Conservation (phyloP, 768 basidiomycete species). For the Phylloporus scabripes region DNA sequence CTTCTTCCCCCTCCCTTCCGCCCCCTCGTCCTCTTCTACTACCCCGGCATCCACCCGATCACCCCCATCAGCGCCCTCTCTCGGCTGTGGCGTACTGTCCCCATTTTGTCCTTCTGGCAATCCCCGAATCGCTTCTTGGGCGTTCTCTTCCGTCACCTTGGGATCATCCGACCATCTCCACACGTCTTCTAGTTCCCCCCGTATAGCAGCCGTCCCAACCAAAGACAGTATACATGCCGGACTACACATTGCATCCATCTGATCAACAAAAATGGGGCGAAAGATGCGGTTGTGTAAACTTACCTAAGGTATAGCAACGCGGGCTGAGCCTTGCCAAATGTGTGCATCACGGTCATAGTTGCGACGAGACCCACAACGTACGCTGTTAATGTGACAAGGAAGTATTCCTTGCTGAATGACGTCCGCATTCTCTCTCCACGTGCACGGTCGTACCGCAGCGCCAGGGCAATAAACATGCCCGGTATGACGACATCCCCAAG, state of each 20-base stretch:
- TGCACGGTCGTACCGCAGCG: constrained; percentile 77
- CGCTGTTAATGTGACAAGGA: constrained; percentile 57
- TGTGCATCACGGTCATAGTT: constrained; percentile 86
- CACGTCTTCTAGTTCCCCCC: constrained; percentile 65
- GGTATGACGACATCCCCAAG: constrained; percentile 80
- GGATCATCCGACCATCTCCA: constrained; percentile 70
- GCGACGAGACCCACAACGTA: constrained; percentile 68
- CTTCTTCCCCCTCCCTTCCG: constrained; percentile 12
- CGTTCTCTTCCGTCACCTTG: constrained; percentile 19
- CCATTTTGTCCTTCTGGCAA: constrained; percentile 17
- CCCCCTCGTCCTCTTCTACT: constrained; percentile 13
- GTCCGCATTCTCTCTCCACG: constrained; percentile 33
- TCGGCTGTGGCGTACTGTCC: constrained; percentile 12
- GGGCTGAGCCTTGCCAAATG: constrained; percentile 73
- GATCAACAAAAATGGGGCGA: not conserved
- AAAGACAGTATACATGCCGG: constrained; percentile 77
- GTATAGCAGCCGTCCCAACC: constrained; percentile 46
- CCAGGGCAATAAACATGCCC: constrained; percentile 72
- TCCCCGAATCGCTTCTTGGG: constrained; percentile 7
- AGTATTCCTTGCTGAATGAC: constrained; percentile 67
- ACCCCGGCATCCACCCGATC: constrained; percentile 2
- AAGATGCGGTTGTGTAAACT: constrained; percentile 16
- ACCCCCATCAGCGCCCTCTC: constrained; percentile 13
- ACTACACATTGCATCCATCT: constrained; percentile 30
- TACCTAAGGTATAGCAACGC: constrained; percentile 89